Percentiles rank a stretch among this genome's conserved stretches.
phyloP scores from a whole-genome alignment of 768 basidiomycete genomes.

The Xerocomus spinulosus region DNA sequence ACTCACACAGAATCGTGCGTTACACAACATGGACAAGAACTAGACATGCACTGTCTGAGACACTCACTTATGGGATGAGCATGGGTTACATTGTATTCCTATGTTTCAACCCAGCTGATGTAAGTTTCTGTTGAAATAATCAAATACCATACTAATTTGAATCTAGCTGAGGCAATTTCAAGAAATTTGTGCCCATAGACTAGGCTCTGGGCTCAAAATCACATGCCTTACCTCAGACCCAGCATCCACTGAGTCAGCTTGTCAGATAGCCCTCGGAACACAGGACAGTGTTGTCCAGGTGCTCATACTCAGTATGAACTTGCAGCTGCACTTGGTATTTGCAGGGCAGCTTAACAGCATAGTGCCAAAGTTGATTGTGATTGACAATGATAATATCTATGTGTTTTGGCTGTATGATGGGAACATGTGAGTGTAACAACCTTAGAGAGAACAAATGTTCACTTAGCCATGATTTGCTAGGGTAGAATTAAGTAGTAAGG shows the following conservation, averaged over 20 bases:
- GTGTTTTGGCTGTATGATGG: conserved; percentile 9
- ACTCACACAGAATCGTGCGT: neutral
- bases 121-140: neutral
- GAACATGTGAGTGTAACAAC: conserved; percentile 7
- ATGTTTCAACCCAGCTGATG: conserved; percentile 1
- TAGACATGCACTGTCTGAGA: neutral
- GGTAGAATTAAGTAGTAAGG: neutral
- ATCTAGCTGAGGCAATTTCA: conserved; percentile 6
- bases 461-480: neutral
- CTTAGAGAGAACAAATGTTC: no score
- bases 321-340: conserved; percentile 5
- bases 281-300: conserved; percentile 7
- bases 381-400: neutral
- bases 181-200: conserved; percentile 6
- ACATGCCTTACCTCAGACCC: conserved; percentile 3
- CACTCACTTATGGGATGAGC: conserved; percentile 6
- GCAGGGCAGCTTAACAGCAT: conserved; percentile 1
- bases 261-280: neutral
- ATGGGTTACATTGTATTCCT: conserved; percentile 6
- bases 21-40: conserved; percentile 4
- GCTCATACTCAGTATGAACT: neutral
- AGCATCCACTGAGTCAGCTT: neutral
- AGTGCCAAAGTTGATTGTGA: conserved; percentile 4
- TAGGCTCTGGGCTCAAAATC: conserved; percentile 8
- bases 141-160: neutral